phyloP scores from a whole-genome alignment of 2,329 filamentous ascomycete genomes.

The Penicillium capsulatum region DNA sequence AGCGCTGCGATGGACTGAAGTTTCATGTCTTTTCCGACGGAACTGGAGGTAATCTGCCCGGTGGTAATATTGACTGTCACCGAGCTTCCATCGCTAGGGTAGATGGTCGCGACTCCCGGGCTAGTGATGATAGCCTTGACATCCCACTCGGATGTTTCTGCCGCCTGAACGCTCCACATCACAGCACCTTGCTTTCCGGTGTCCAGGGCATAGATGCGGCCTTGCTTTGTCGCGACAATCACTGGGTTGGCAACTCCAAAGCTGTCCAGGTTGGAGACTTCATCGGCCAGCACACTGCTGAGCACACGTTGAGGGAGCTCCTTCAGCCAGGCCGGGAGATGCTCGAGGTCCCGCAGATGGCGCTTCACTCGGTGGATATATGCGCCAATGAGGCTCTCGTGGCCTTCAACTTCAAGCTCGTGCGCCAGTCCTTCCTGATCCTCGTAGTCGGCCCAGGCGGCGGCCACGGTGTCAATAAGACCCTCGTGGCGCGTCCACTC shows the following conservation, averaged over 20 bases:
- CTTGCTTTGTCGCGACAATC: conserved; percentile 72
- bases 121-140: conserved; percentile 64
- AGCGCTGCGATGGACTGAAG: conserved; percentile 33
- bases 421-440: conserved; percentile 70
- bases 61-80: conserved; percentile 48
- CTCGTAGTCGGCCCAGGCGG: conserved; percentile 73
- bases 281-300: conserved; percentile 55
- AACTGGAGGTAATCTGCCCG: conserved; percentile 39
- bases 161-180: conserved; percentile 68
- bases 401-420: conserved; percentile 79
- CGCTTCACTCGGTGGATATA: conserved; percentile 83
- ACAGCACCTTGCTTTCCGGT: conserved; percentile 68
- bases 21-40: conserved; percentile 20
- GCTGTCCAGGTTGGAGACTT: conserved; percentile 51
- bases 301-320: conserved; percentile 65
- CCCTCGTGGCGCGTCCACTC: conserved; percentile 81
- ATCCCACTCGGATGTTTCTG: conserved; percentile 60
- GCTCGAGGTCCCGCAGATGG: conserved; percentile 70
- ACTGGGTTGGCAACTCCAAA: conserved; percentile 89
- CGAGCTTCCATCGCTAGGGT: conserved; percentile 59
- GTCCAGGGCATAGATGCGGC: conserved; percentile 75
- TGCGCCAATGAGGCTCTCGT: conserved; percentile 73
- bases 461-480: conserved; percentile 72
- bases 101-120: conserved; percentile 56
- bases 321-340: conserved; percentile 67